These are phyloP conservation scores for Aspergillus proliferans DNA, from an alignment of 2,329 filamentous ascomycete species.

Conservation along the genomic window DNA sequence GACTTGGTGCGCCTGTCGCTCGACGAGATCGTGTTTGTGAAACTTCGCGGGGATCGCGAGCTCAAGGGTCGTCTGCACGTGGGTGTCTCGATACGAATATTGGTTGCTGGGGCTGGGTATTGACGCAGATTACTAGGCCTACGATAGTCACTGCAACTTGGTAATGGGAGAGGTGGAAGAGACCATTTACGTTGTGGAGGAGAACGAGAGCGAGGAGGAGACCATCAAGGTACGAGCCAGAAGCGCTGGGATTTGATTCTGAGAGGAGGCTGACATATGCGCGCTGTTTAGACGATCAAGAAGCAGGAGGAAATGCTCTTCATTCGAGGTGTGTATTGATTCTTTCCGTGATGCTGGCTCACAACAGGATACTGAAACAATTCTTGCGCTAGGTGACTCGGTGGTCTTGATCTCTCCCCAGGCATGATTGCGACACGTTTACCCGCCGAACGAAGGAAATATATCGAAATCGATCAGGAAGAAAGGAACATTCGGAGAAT, in stretches of 20 bases:
- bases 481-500: background rate
- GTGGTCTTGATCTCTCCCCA: conserved; percentile 66
- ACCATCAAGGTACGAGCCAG: conserved; percentile 57
- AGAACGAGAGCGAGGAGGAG: conserved; percentile 71
- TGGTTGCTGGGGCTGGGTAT: conserved; percentile 4
- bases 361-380: conserved; percentile 16
- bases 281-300: conserved; percentile 65
- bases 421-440: conserved; percentile 27
- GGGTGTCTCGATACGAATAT: conserved; percentile 31
- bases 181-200: conserved; percentile 89
- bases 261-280: background rate
- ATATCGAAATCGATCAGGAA: background rate
- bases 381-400: conserved; percentile 55
- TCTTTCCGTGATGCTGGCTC: conserved; percentile 8
- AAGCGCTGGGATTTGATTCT: conserved; percentile 1
- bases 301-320: conserved; percentile 99
- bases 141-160: conserved; percentile 97
- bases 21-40: conserved; percentile 95
- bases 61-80: conserved; percentile 93
- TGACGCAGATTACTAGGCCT: conserved; percentile 58
- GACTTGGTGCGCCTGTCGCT: conserved; percentile 91
- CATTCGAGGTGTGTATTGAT: conserved; percentile 66
- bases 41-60: conserved; percentile 91
- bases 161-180: conserved; percentile 95
- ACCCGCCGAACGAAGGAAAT: background rate